phyloP scores from a whole-genome alignment of 2,329 filamentous ascomycete species.

The Ceratocystis colombiana region DNA sequence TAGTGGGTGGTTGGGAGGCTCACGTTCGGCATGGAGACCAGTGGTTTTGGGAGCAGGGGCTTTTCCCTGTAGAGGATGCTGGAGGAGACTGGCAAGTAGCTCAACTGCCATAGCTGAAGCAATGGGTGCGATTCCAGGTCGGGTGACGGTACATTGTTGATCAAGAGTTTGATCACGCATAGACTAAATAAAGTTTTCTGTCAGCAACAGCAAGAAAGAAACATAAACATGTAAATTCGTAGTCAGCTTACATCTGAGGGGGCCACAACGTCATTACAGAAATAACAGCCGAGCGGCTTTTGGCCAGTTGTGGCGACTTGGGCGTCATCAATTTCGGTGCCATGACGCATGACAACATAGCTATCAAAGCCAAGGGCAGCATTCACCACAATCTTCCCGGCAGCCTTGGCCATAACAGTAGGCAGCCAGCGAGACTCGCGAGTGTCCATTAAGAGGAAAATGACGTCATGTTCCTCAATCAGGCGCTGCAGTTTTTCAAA shows the following conservation, averaged over 20 bases:
- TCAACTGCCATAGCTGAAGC: slow-evolving; percentile 88
- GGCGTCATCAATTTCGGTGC: slow-evolving; percentile 45
- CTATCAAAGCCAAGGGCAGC: slow-evolving; percentile 93
- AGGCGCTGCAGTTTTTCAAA: slow-evolving; percentile 65
- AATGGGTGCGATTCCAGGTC: slow-evolving; percentile 83
- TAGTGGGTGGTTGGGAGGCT: slow-evolving; percentile 50
- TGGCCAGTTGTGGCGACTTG: slow-evolving; percentile 52
- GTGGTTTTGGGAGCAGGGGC: slow-evolving; percentile 47
- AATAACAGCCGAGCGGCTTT: slow-evolving; percentile 81
- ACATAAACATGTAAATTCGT: too few relatives aligned
- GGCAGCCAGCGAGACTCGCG: slow-evolving; percentile 91
- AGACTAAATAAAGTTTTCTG: slow-evolving; percentile 46
- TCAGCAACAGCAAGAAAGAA: slow-evolving; percentile 14
- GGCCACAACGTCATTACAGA: slow-evolving; percentile 95
- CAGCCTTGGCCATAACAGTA: slow-evolving; percentile 88
- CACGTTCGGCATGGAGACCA: slow-evolving; percentile 41
- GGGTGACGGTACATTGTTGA: slow-evolving; percentile 94
- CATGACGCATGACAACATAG: slow-evolving; percentile 94
- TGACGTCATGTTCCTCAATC: slow-evolving; percentile 75
- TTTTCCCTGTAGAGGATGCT: slow-evolving; percentile 64
- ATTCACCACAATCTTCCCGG: slow-evolving; percentile 92
- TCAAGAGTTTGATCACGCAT: slow-evolving; percentile 91
- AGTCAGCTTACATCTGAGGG: slow-evolving; percentile 68
- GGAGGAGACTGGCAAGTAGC: slow-evolving; percentile 73
- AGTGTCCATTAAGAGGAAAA: slow-evolving; percentile 97